These are phyloP conservation scores for Pulveroboletus sp. DNA, from an alignment of 768 basidiomycete genomes.

Conservation along the genomic window DNA sequence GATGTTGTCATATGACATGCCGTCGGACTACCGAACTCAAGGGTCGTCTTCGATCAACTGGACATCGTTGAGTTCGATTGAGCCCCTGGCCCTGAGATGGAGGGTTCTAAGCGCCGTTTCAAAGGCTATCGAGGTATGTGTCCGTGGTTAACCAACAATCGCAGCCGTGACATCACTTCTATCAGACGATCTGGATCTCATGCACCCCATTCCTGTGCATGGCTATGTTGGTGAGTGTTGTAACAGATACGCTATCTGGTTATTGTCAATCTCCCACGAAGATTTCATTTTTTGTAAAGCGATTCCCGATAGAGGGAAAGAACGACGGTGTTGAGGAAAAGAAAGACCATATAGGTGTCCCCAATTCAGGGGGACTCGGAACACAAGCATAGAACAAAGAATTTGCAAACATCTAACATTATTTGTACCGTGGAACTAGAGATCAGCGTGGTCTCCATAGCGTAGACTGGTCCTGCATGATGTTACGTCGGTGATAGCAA, in stretches of 20 bases:
- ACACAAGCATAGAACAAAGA: slow-evolving; percentile 17
- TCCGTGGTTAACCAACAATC: neutral
- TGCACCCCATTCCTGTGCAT: slow-evolving; percentile 66
- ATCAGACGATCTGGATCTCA: slow-evolving; percentile 67
- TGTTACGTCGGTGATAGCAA: slow-evolving; percentile 1
- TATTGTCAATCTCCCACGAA: slow-evolving; percentile 11
- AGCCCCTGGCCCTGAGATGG: slow-evolving; percentile 42
- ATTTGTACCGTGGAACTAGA: slow-evolving; percentile 18
- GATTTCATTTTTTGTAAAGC: slow-evolving; percentile 30
- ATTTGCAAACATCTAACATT: slow-evolving; percentile 12
- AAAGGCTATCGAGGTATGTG: slow-evolving; percentile 56
- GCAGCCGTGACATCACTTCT: slow-evolving; percentile 11
- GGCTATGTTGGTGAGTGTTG: slow-evolving; percentile 52
- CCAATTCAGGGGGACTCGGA: slow-evolving; percentile 3
- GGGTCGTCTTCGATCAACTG: slow-evolving; percentile 49
- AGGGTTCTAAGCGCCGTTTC: slow-evolving; percentile 53
- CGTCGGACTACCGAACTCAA: slow-evolving; percentile 41
- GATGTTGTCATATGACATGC: slow-evolving; percentile 45
- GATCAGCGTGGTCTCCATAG: neutral
- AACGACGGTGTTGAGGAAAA: slow-evolving; percentile 21
- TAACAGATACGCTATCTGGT: slow-evolving; percentile 1
- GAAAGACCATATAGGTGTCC: slow-evolving; percentile 4
- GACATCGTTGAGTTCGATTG: slow-evolving; percentile 43
- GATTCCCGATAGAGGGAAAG: slow-evolving; percentile 20
- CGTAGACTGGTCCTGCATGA: slow-evolving; percentile 1